Evolutionary conservation across 441 rosid species (phyloP).

Genomic region (Populus tomentosa): DNA sequence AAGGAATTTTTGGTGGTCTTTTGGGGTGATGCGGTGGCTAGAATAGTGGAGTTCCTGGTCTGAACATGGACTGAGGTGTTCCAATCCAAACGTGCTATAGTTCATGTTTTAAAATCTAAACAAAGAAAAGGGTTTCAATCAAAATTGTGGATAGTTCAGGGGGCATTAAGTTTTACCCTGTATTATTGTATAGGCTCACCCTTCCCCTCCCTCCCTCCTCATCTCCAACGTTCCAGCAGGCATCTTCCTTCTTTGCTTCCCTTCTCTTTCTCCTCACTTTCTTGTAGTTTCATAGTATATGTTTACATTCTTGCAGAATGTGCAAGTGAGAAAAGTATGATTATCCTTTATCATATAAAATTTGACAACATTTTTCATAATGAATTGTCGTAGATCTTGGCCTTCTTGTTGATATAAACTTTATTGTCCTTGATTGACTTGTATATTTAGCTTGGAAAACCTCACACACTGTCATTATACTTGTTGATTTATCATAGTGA

Average conservation of each 20-base stretch:
- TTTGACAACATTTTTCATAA: no score
- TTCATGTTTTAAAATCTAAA: not conserved
- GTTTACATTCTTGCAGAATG: no score
- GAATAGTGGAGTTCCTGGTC: not conserved
- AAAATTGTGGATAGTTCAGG: not conserved
- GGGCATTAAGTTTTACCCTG: not conserved
- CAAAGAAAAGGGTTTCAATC: not conserved
- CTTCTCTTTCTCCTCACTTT: not conserved
- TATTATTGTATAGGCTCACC: not conserved
- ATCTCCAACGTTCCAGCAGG: not conserved
- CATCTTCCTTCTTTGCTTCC: not conserved
- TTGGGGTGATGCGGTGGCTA: not conserved
- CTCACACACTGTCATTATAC: no score
- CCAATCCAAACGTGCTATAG: not conserved
- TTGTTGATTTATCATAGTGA: no score
- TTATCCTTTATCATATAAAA: no score
- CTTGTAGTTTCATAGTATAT: no score
- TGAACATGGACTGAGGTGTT: not conserved
- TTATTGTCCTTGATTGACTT: no score
- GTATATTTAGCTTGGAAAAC: no score
- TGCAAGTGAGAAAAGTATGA: no score
- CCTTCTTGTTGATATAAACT: no score
- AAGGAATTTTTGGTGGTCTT: no score
- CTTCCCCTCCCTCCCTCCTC: not conserved
- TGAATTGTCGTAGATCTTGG: no score